phyloP scores from a whole-genome alignment of 805 yeast species.

The Candida pseudoglaebosa region DNA sequence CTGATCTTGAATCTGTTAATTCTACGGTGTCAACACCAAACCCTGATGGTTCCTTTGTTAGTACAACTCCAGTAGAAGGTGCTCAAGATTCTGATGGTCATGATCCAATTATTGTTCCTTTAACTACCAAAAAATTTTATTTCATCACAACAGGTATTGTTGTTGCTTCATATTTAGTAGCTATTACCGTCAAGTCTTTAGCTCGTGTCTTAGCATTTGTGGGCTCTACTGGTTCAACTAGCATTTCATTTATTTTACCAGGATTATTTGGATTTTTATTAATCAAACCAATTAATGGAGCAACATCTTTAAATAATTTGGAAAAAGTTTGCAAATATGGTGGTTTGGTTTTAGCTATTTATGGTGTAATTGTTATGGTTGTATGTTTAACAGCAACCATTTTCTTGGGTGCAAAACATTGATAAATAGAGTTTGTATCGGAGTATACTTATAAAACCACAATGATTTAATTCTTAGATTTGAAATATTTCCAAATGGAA shows the following conservation, averaged over 20 bases:
- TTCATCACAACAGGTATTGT: constrained; percentile 47
- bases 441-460: too few relatives aligned
- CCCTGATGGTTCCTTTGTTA: constrained; percentile 35
- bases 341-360: constrained; percentile 43
- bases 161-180: constrained; percentile 47
- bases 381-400: constrained; percentile 51
- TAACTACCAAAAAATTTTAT: constrained; percentile 43
- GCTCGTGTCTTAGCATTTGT: constrained; percentile 69
- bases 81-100: constrained; percentile 45
- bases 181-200: constrained; percentile 57
- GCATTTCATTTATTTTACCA: constrained; percentile 74
- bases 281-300: constrained; percentile 35
- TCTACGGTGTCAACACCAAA: constrained; percentile 15
- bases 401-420: constrained; percentile 38
- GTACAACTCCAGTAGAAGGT: constrained; percentile 45
- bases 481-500: too few relatives aligned
- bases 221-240: constrained; percentile 81
- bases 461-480: too few relatives aligned
- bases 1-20: constrained; percentile 22
- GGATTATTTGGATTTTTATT: constrained; percentile 70
- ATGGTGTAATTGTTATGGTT: constrained; percentile 55
- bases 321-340: constrained; percentile 34
- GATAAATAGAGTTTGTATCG: too few relatives aligned
- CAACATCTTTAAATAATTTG: constrained; percentile 19
- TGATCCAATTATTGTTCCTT: constrained; percentile 48